phyloP scores from a whole-genome alignment of 768 basidiomycete genomes.

The Asterophora parasitica region DNA sequence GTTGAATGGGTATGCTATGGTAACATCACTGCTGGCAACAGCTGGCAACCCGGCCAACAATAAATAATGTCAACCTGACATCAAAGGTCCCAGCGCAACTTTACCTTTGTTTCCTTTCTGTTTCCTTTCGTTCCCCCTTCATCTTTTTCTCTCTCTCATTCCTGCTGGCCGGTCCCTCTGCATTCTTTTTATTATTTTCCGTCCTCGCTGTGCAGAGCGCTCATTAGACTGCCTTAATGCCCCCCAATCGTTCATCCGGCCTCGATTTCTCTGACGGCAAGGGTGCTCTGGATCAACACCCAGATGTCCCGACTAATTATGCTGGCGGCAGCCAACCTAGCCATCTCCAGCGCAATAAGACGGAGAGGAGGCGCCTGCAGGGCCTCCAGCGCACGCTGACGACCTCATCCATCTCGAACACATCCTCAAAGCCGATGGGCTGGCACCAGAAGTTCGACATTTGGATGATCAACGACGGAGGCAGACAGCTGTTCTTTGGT shows the following conservation, averaged over 20 bases:
- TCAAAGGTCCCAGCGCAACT: constrained; percentile 4
- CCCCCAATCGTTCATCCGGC: constrained; percentile 48
- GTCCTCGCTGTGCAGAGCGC: constrained; percentile 36
- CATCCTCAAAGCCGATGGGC: constrained; percentile 33
- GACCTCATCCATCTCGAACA: constrained; percentile 21
- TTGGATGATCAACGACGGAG: constrained; percentile 97
- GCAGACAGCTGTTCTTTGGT: constrained; percentile 70
- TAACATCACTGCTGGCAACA: too few species aligned
- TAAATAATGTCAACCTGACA: background rate
- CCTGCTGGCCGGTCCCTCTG: constrained; percentile 44
- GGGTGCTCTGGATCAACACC: constrained; percentile 47
- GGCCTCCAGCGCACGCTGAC: constrained; percentile 69
- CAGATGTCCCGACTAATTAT: constrained; percentile 32
- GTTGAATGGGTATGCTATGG: too few species aligned
- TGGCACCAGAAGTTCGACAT: constrained; percentile 46
- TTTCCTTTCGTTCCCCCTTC: constrained; percentile 5
- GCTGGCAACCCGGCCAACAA: too few species aligned
- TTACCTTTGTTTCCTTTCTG: background rate
- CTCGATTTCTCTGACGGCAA: constrained; percentile 66
- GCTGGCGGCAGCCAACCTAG: constrained; percentile 29
- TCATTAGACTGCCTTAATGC: constrained; percentile 23
- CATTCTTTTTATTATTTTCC: constrained; percentile 28
- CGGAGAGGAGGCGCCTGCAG: constrained; percentile 79
- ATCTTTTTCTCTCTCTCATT: constrained; percentile 19
- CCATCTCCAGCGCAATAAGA: constrained; percentile 79